Percentiles rank a stretch among this genome's conserved stretches.
These are phyloP conservation scores for Verbascum thapsus DNA, from an alignment of 257 asterid genomes.

Conservation along the genomic window DNA sequence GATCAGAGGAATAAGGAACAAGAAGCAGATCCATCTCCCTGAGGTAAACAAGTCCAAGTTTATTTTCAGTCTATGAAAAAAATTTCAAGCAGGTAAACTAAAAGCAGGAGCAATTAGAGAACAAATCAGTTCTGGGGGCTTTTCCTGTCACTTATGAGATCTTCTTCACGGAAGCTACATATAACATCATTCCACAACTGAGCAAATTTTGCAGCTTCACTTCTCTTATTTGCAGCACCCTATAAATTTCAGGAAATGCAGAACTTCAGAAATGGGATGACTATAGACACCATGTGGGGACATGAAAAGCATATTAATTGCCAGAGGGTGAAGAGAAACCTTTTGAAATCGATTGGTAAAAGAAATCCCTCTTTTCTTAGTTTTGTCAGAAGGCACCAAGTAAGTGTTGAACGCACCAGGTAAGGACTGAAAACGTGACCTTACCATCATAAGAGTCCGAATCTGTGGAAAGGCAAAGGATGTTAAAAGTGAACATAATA, in stretches of 20 bases:
- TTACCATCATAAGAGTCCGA: slow-evolving; percentile 91
- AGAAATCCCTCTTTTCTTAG: slow-evolving; percentile 69
- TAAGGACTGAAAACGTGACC: slow-evolving; percentile 92
- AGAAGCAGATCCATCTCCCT: slow-evolving; percentile 99
- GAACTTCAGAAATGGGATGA: slow-evolving; percentile 19
- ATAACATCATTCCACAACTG: slow-evolving; percentile 97
- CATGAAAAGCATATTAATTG: slow-evolving; percentile 27
- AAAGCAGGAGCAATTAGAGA: slow-evolving; percentile 17
- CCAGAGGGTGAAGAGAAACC: slow-evolving; percentile 46
- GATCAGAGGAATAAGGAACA: slow-evolving; percentile 96
- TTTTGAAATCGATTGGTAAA: slow-evolving; percentile 64
- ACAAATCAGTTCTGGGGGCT: slow-evolving; percentile 32
- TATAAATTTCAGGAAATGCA: slow-evolving; percentile 34
- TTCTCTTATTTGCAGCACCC: slow-evolving; percentile 76
- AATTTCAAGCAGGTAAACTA: slow-evolving; percentile 7
- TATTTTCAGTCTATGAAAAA: slow-evolving; percentile 31
- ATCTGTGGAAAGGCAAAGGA: slow-evolving; percentile 54
- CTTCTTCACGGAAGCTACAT: slow-evolving; percentile 96
- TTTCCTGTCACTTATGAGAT: slow-evolving; percentile 93
- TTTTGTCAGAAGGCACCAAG: slow-evolving; percentile 77
- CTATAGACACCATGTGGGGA: slow-evolving; percentile 22
- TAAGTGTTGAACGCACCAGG: slow-evolving; percentile 94
- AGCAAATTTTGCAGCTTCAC: slow-evolving; percentile 95
- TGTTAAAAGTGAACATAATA: slow-evolving; percentile 19
- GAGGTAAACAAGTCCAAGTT: slow-evolving; percentile 41